Evolutionary conservation across 2,329 filamentous ascomycete species (phyloP), one percentile per base, ranked within the genome.

Genomic region (Diaporthe sp.): DNA sequence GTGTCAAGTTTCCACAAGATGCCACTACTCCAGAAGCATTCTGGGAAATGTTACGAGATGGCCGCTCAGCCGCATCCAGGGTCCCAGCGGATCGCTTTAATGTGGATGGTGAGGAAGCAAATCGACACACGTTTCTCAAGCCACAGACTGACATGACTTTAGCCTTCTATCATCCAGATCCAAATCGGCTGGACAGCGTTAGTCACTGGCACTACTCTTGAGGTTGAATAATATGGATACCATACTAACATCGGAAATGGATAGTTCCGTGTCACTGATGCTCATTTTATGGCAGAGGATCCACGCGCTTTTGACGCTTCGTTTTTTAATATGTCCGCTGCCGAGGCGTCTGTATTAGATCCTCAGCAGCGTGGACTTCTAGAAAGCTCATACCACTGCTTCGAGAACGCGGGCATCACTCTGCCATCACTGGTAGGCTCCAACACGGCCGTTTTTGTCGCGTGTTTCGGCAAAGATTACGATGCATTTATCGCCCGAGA

Each of bases 381-480:
- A 15, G 72, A 76, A 19, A 33, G 25, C 33, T 38, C 58, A 17
- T 76, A 76, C 17, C 25, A 45, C 35, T 73, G 72, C 22, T 33
- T 76, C 10, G 72, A 76, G 33, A 76, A 72, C 38, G 75, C 73
- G 10, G 73, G 73, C 1, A 35, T 60, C 4, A 5, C 68, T 4
- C 38, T 75, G 17, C 30, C 25, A 3, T 54, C 66, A 7, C 22
- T 69, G 1, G 60, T 60, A 19, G 73, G 73, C 17, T 61, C 72
- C 13, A 55, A 52, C 5, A 74, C 72, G 1, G 71, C 61, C 15
- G 78, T 81, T 2, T 80, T 80, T 55, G 78, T 80, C 5, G 81
- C 81, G 7, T 77, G 77, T 42, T 79, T 80, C 74, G 76, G 72
- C 12, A 74, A 70, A 2, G 80, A 82, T 66, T 82, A 79, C 38